Conservation (phyloP, 2,329 filamentous ascomycete genomes). For the Talaromyces sp. region DNA sequence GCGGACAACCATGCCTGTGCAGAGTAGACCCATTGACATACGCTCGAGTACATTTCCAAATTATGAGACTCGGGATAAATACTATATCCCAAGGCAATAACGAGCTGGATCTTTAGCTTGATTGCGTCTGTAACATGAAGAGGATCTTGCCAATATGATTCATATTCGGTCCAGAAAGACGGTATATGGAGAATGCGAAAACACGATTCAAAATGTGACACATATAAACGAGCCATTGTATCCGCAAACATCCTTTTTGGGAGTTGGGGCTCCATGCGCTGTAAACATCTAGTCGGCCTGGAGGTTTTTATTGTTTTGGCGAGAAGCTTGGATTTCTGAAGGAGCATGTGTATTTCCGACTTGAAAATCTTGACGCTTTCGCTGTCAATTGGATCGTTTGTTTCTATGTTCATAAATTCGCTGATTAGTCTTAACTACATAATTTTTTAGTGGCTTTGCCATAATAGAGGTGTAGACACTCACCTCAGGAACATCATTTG, state of each 20-base stretch:
- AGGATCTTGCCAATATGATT: slow-evolving; percentile 8
- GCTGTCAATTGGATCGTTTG: background rate
- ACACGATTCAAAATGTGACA: background rate
- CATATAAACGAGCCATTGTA: background rate
- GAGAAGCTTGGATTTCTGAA: slow-evolving; percentile 2
- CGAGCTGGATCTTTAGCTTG: background rate
- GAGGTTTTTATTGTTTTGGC: background rate
- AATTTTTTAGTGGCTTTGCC: background rate
- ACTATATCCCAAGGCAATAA: slow-evolving; percentile 6
- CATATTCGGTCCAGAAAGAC: slow-evolving; percentile 4
- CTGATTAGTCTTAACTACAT: background rate
- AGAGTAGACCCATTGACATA: slow-evolving; percentile 5
- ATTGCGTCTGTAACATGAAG: background rate
- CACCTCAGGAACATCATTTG: background rate
- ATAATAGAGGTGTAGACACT: background rate
- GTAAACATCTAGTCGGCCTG: background rate
- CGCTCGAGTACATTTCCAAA: background rate
- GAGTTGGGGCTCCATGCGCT: background rate
- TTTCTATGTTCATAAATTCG: background rate
- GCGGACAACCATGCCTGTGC: slow-evolving; percentile 8
- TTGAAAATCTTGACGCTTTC: background rate
- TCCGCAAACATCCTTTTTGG: background rate
- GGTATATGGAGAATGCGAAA: slow-evolving; percentile 10
- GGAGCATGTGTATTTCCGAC: background rate
- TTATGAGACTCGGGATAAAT: background rate